A percentile compares a stretch with the other conserved stretches of the same genome.
Conservation (phyloP, 345 rosid genomes). For the Syzygium aromaticum region DNA sequence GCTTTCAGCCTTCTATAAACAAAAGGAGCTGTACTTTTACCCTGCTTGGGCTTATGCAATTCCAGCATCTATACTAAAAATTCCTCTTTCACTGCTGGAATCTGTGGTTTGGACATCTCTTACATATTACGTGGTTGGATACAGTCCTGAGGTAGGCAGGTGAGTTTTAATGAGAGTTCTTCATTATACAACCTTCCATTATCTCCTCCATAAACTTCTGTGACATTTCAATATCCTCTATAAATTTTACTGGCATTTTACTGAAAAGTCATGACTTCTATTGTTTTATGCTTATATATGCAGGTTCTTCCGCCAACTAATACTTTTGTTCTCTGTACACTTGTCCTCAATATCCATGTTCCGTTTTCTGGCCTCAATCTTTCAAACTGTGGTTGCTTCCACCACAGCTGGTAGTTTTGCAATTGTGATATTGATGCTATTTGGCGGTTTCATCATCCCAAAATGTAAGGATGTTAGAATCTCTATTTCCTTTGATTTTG, state of each 20-base stretch:
- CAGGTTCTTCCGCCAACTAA: conserved; percentile 64
- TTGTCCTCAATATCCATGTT: conserved; percentile 58
- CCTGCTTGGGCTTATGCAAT: conserved; percentile 71
- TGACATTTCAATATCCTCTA: not conserved
- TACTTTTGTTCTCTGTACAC: conserved; percentile 52
- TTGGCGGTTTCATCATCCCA: conserved; percentile 55
- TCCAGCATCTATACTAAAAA: conserved; percentile 38
- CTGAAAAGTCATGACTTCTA: not conserved
- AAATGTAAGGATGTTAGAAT: conserved; percentile 26
- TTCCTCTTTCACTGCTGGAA: conserved; percentile 47
- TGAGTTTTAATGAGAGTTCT: conserved; percentile 4
- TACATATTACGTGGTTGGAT: conserved; percentile 79
- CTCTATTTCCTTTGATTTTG: not conserved
- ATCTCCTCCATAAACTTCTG: not conserved
- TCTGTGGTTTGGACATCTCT: conserved; percentile 51
- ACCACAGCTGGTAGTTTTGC: conserved; percentile 36
- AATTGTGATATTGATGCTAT: conserved; percentile 28
- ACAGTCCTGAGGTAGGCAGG: conserved; percentile 64
- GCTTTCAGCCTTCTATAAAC: conserved; percentile 52
- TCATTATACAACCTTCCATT: not conserved
- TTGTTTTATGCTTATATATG: not conserved
- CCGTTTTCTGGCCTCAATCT: conserved; percentile 52
- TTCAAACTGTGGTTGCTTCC: conserved; percentile 41
- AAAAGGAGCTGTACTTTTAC: conserved; percentile 42
- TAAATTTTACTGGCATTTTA: not conserved